Conservation (phyloP, 441 rosid genomes). For the Cnidoscolus chayamansa region DNA sequence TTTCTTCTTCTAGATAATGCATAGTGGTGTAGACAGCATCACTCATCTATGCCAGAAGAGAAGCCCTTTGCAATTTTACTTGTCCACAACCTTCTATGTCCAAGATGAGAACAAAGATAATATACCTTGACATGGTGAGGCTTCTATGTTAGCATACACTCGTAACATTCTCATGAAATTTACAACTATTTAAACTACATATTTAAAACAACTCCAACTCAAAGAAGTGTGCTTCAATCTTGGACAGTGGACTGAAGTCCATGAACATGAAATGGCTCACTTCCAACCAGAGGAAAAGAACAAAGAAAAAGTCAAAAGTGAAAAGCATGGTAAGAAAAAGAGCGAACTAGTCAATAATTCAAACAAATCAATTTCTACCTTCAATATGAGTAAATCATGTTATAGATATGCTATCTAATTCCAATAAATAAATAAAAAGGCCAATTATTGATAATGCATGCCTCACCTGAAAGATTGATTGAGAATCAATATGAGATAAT, state of each 20-base stretch:
- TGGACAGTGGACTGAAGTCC: background rate
- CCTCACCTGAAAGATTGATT: background rate
- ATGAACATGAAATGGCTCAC: background rate
- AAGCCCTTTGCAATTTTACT: background rate
- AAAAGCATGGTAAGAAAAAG: background rate
- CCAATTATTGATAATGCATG: background rate
- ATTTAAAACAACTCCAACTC: background rate
- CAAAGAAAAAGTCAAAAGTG: background rate
- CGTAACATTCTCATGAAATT: slow-evolving; percentile 4
- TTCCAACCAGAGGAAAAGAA: background rate
- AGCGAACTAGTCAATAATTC: background rate
- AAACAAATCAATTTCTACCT: background rate
- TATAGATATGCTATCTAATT: background rate
- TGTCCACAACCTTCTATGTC: background rate
- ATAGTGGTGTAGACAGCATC: background rate
- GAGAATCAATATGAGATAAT: background rate
- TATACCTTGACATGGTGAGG: background rate
- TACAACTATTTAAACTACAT: background rate
- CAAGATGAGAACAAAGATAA: too few species aligned
- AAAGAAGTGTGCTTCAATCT: background rate
- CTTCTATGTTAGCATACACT: background rate
- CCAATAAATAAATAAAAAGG: too few species aligned
- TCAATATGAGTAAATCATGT: background rate
- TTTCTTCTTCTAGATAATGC: background rate
- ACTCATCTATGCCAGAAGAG: background rate